Conservation (phyloP, 371 early-diverging fungal genomes). For the Haplosporangium sp. region DNA sequence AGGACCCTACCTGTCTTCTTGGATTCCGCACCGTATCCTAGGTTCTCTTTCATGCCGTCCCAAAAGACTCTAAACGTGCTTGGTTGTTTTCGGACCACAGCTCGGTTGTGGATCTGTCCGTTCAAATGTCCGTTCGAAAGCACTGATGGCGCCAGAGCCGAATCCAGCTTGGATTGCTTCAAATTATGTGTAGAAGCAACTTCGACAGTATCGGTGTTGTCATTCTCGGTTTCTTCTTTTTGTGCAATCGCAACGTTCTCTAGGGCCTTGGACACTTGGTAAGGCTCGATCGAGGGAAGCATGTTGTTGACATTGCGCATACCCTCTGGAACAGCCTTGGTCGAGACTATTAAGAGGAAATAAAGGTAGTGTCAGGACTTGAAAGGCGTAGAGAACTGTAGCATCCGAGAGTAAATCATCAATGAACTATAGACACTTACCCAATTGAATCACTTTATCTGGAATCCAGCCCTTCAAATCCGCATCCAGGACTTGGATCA, state of each 20-base stretch:
- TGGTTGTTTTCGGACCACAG: constrained; percentile 5
- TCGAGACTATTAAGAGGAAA: constrained; percentile 26
- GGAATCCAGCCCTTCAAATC: constrained; percentile 73
- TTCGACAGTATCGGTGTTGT: background rate
- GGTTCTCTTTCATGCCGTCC: constrained; percentile 27
- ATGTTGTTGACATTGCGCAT: constrained; percentile 44
- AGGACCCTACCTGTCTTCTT: constrained; percentile 14
- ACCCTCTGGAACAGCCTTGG: constrained; percentile 49
- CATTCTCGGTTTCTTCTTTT: constrained; percentile 11
- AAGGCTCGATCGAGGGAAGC: constrained; percentile 21
- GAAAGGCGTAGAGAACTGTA: background rate
- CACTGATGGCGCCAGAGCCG: too few species aligned
- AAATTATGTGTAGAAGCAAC: background rate
- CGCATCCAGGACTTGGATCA: constrained; percentile 65
- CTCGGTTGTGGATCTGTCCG: background rate
- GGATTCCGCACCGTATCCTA: constrained; percentile 13
- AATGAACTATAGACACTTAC: constrained; percentile 20
- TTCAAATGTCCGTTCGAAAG: too few species aligned
- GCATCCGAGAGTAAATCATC: background rate
- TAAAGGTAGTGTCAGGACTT: background rate
- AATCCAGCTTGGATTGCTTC: too few species aligned
- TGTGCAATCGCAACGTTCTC: constrained; percentile 9
- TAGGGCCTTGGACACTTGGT: constrained; percentile 26
- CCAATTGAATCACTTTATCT: constrained; percentile 60
- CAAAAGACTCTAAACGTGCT: constrained; percentile 34